Evolutionary conservation across 116 monocot species (phyloP).

Genomic region (Papilionanthe hybrid): DNA sequence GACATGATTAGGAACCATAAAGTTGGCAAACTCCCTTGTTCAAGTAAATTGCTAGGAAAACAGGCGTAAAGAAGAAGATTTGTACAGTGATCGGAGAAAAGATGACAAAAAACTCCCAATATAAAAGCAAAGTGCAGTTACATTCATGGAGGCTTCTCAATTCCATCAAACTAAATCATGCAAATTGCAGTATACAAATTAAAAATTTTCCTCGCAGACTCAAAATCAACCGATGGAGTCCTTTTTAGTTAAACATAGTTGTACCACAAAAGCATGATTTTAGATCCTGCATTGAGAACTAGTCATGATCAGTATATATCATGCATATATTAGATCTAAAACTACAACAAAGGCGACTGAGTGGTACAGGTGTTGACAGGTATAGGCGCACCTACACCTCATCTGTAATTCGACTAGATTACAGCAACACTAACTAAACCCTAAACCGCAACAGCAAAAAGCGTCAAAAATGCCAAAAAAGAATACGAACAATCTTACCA

Average conservation of each 20-base stretch:
- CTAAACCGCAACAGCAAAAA: neutral
- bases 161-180: neutral
- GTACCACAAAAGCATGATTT: neutral
- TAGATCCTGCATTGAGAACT: neutral
- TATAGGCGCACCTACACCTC: no score
- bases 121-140: neutral
- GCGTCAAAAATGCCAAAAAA: neutral
- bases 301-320: neutral
- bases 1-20: neutral
- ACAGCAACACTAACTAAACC: neutral
- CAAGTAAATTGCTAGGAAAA: neutral
- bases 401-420: no score
- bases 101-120: neutral
- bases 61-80: neutral
- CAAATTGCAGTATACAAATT: neutral
- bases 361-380: neutral
- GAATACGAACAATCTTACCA: slow-evolving; percentile 20
- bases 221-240: neutral
- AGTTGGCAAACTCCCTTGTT: neutral
- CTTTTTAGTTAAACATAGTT: neutral
- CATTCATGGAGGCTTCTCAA: neutral
- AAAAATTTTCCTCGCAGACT: no score
- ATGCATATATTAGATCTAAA: neutral
- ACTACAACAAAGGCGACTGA: neutral
- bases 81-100: neutral